Conservation (phyloP, 768 basidiomycete species). For the Boletus sensibilis region DNA sequence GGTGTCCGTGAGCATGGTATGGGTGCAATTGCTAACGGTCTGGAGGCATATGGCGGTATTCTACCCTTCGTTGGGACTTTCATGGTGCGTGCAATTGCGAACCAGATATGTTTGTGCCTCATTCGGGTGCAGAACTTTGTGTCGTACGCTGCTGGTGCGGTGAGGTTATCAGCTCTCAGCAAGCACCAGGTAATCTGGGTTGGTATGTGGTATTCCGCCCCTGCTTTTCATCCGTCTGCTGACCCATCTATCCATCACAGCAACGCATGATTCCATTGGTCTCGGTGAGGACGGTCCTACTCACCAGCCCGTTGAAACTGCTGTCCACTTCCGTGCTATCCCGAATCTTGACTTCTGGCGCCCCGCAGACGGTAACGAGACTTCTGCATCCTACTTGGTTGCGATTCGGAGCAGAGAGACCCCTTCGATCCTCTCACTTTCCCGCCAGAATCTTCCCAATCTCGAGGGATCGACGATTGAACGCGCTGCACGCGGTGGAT, state of each 20-base stretch:
- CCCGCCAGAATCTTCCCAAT: constrained; percentile 91
- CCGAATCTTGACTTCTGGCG: constrained; percentile 94
- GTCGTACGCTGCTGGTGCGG: constrained; percentile 90
- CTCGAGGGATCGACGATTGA: constrained; percentile 86
- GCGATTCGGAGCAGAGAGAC: constrained; percentile 73
- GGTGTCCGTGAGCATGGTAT: constrained; percentile 98
- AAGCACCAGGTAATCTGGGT: constrained; percentile 93
- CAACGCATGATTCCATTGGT: constrained; percentile 94
- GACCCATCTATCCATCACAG: constrained; percentile 35
- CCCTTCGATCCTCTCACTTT: constrained; percentile 80
- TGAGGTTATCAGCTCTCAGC: constrained; percentile 86
- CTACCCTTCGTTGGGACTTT: constrained; percentile 92
- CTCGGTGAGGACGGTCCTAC: constrained; percentile 94
- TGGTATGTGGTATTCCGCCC: constrained; percentile 46
- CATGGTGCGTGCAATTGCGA: constrained; percentile 51
- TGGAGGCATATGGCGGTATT: constrained; percentile 86
- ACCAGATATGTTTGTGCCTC: constrained; percentile 8
- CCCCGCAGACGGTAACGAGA: constrained; percentile 95
- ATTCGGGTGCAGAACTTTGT: constrained; percentile 71
- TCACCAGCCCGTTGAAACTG: constrained; percentile 93
- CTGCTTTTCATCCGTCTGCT: not conserved
- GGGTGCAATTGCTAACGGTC: constrained; percentile 93
- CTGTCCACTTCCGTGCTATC: constrained; percentile 79
- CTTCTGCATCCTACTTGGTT: constrained; percentile 86
- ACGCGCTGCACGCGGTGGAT: constrained; percentile 80